phyloP scores from a whole-genome alignment of 2,329 filamentous ascomycete species.

The Verticillium longisporum region DNA sequence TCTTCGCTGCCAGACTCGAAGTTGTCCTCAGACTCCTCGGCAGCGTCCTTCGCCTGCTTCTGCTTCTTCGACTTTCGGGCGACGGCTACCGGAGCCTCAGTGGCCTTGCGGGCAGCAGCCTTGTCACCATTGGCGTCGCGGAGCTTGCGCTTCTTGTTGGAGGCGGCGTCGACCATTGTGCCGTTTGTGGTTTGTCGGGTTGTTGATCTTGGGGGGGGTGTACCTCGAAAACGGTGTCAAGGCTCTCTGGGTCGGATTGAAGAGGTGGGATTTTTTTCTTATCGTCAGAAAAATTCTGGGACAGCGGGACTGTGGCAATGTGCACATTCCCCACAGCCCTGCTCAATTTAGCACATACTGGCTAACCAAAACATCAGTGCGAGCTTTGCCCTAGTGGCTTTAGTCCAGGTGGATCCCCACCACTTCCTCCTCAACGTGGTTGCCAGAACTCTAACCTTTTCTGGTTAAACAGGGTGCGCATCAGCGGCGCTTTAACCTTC shows the following conservation, averaged over 20 bases:
- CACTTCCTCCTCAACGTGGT: too few relatives aligned
- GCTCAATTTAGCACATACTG: too few relatives aligned
- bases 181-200: background rate
- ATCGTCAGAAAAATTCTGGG: slow-evolving; percentile 6
- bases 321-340: too few relatives aligned
- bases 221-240: background rate
- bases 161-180: slow-evolving; percentile 1
- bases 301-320: background rate
- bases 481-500: too few relatives aligned
- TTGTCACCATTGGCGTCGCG: slow-evolving; percentile 23
- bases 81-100: slow-evolving; percentile 20
- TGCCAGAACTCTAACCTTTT: too few relatives aligned
- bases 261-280: slow-evolving; percentile 11
- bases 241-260: background rate
- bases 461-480: too few relatives aligned
- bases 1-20: slow-evolving; percentile 18
- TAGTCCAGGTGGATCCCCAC: too few relatives aligned
- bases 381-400: too few relatives aligned
- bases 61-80: slow-evolving; percentile 34
- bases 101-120: slow-evolving; percentile 25
- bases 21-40: slow-evolving; percentile 16
- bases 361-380: too few relatives aligned
- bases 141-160: slow-evolving; percentile 36
- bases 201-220: background rate
- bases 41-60: slow-evolving; percentile 25